Base-by-base conservation (phyloP, 805 yeast genomes). In the Pichia californica region DNA sequence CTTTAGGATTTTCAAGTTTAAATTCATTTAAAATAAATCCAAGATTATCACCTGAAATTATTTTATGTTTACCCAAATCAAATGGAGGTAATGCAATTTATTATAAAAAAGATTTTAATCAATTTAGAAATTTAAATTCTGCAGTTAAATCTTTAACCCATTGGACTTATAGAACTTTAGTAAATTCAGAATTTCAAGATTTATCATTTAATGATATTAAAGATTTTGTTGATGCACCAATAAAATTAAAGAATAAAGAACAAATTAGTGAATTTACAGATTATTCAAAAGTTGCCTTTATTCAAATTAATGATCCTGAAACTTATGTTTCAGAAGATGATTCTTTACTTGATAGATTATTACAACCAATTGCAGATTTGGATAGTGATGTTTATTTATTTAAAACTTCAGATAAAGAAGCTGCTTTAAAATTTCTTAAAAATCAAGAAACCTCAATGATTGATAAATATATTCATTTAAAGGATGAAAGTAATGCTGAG, bases 241-340 rank as follows among this genome's bases (percentile, higher is more conserved):
- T 37, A 6, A 35, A 21, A 2, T 20, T 49, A 14, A 26, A 38
- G 18, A 4, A 15, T 1, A 40, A 36, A n/a, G 55, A 57, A 15
- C 34, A 46, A 13, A 39, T 57, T 15, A 31, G 54, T 19, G 64
- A 57, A 31, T 58, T 69, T 10, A 54, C 54, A 10, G 48, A 46
- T 23, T 63, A 61, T 25, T 63, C 81, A 54, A 58, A 69, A 31
- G 63, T 80, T 3, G 68, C 79, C 0, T 74, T 81, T 49, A 70
- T 82, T 5, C 80, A 73, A 50, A 63, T 68, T 37, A 76, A 70
- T 54, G 81, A 79, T 45, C 61, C 62, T n/a, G 69, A 71, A 16
- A 65, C 76, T 0, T 64, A 65, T 5, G 68, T 77, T 1, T 69
- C 68, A 2, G 93, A 85, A 56, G 93, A 85, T 59, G 73, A 71